Conservation (phyloP, 1,284 basidiomycete genomes). For the Gomphus bonarii region DNA sequence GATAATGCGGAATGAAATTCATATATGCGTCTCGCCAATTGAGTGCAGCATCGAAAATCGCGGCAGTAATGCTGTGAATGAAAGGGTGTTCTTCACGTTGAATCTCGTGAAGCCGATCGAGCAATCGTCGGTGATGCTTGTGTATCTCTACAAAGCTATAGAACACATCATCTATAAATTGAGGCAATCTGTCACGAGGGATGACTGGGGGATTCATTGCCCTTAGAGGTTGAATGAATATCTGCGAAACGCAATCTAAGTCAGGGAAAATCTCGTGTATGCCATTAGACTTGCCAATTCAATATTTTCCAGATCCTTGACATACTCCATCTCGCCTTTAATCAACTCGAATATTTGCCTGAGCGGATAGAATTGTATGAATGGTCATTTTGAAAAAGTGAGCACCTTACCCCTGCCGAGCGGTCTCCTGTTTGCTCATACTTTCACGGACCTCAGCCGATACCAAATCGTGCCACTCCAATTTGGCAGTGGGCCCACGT, state of each 20-base stretch:
- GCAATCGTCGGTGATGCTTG: constrained; percentile 58
- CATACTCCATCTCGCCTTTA: constrained; percentile 92
- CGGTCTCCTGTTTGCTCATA: constrained; percentile 69
- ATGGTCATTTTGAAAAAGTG: constrained; percentile 1
- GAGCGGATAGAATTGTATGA: not conserved
- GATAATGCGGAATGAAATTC: constrained; percentile 90
- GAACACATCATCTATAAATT: constrained; percentile 86
- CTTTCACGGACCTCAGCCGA: constrained; percentile 50
- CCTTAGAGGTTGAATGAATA: constrained; percentile 69
- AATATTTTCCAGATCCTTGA: constrained; percentile 86
- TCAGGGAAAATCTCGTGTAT: not conserved
- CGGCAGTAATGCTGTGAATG: constrained; percentile 76
- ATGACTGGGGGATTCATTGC: constrained; percentile 71
- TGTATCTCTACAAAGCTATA: constrained; percentile 83
- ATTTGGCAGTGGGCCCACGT: constrained; percentile 59
- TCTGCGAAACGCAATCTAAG: constrained; percentile 30
- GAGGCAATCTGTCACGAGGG: constrained; percentile 56
- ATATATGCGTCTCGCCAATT: constrained; percentile 92
- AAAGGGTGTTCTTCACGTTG: constrained; percentile 86
- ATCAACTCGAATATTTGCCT: constrained; percentile 94
- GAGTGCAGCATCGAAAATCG: constrained; percentile 80
- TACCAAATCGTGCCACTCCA: constrained; percentile 86
- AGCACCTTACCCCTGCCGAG: constrained; percentile 73
- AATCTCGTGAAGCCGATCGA: constrained; percentile 75
- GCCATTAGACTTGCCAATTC: constrained; percentile 40